Conservation (phyloP, 164 flowering plant species). For the Santalum album region DNA sequence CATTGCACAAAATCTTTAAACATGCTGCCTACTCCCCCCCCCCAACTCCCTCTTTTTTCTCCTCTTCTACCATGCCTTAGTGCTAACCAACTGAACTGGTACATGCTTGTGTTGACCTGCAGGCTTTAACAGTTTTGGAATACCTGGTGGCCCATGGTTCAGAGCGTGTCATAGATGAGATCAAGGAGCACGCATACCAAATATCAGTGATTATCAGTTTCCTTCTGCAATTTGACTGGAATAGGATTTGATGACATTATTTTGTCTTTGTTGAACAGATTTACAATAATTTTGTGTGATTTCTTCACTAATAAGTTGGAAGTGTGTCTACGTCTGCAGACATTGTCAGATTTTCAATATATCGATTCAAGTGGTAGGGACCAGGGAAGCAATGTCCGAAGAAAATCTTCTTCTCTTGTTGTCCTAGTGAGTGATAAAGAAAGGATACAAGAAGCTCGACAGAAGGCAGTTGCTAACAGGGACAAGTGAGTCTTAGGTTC, state of each 20-base stretch:
- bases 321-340: slow-evolving; percentile 32
- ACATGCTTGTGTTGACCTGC: slow-evolving; percentile 18
- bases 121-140: slow-evolving; percentile 90
- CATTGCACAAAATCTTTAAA: no score
- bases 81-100: no score
- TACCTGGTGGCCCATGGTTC: slow-evolving; percentile 94
- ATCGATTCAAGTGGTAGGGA: slow-evolving; percentile 95
- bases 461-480: slow-evolving; percentile 78
- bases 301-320: neutral
- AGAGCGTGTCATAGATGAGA: slow-evolving; percentile 94
- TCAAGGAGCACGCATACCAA: slow-evolving; percentile 88
- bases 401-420: slow-evolving; percentile 91
- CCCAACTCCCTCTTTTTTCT: no score
- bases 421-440: slow-evolving; percentile 87
- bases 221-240: slow-evolving; percentile 3
- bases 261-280: neutral
- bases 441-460: slow-evolving; percentile 72
- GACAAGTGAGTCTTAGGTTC: slow-evolving; percentile 93
- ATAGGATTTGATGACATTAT: neutral
- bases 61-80: no score
- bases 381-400: slow-evolving; percentile 91
- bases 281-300: neutral
- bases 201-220: slow-evolving; percentile 54
- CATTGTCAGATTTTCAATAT: slow-evolving; percentile 85
- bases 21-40: no score